Base-by-base conservation (phyloP, 2,329 filamentous ascomycete species). In the Cyphellophora europaea region DNA sequence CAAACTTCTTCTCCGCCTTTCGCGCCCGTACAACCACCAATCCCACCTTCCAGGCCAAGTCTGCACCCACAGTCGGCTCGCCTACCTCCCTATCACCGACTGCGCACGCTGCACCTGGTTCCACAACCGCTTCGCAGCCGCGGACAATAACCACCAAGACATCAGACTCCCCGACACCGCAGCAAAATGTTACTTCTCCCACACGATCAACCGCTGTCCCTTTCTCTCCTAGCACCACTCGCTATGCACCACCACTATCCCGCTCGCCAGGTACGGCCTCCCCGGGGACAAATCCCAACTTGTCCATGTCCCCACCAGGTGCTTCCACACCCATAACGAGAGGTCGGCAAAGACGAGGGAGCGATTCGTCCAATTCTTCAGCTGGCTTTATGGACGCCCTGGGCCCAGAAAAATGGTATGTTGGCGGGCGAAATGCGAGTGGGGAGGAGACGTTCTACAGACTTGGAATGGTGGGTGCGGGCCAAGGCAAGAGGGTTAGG, bases 1-100 rank as follows among this genome's bases (percentile, higher is more conserved):
- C 74, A 47, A 76, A 75, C 62, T 79, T 81, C 60, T 69, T 81
- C 42, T 71, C 77, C 31, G 74, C 76, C 43, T 82, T 82, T 52
- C 69, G 77, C 33, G 74, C 77, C 33, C 75, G 79, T 51, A 75
- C 74, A 27, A 49, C 37, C 32, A 45, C 48, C 21, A 25, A n/a
- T n/a, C n/a, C n/a, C 18, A 64, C 68, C 37, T 67, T 74, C 45
- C 78, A 78, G 50, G 61, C 73, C 15, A 64, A 72, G 8, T 58
- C 61, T n/a, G 54, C 61, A 12, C 46, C 62, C 18, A 52, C 62
- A 19, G 45, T 49, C 29, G 38, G 50, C 41, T 43, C 49, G 8
- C 33, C 51, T 18, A 47, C 53, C 11, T 48, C 61, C 14, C 54
- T 52, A 11, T 42, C 56, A 4, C 47, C 53, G 25, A 48, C 60